Evolutionary conservation across 352 stramenopile genomes (phyloP).

Genomic region (Globisporangium parvum): DNA sequence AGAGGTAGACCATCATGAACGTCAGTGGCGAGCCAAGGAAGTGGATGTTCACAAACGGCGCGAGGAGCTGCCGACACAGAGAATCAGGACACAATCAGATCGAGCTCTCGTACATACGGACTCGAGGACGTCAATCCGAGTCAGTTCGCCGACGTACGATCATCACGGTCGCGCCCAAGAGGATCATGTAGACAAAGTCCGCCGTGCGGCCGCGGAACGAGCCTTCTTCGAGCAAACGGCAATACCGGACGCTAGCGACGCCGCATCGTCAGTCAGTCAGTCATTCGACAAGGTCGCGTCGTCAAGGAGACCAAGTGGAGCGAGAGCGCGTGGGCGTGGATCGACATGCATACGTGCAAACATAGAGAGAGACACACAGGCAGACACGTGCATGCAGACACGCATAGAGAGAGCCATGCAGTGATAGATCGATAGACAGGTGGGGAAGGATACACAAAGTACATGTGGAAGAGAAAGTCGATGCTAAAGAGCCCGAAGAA

Average conservation of each 20-base stretch:
- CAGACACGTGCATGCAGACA: neutral
- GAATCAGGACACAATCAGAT: neutral
- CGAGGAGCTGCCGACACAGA: conserved; percentile 65
- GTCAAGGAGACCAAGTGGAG: neutral
- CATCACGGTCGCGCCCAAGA: conserved; percentile 94
- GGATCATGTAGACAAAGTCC: conserved; percentile 98
- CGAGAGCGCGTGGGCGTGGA: neutral
- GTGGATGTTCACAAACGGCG: conserved; percentile 95
- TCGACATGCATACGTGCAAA: neutral
- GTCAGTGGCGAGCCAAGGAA: conserved; percentile 98
- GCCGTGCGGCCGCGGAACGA: conserved; percentile 96
- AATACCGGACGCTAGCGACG: conserved; percentile 84
- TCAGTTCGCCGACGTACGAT: conserved; percentile 51
- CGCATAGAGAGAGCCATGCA: conserved; percentile 4
- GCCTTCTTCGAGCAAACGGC: conserved; percentile 95
- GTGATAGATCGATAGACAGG: conserved; percentile 9
- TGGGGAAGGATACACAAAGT: conserved; percentile 92
- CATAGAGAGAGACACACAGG: neutral
- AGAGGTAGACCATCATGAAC: conserved; percentile 99
- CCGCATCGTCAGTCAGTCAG: neutral
- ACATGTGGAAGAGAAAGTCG: conserved; percentile 99
- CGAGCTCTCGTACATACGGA: neutral
- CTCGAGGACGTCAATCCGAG: neutral
- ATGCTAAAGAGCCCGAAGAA: conserved; percentile 99
- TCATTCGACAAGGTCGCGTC: neutral